These are phyloP conservation scores for Rhynchospora pubera DNA, from an alignment of 176 grass and related monocot genomes.

Conservation along the genomic window DNA sequence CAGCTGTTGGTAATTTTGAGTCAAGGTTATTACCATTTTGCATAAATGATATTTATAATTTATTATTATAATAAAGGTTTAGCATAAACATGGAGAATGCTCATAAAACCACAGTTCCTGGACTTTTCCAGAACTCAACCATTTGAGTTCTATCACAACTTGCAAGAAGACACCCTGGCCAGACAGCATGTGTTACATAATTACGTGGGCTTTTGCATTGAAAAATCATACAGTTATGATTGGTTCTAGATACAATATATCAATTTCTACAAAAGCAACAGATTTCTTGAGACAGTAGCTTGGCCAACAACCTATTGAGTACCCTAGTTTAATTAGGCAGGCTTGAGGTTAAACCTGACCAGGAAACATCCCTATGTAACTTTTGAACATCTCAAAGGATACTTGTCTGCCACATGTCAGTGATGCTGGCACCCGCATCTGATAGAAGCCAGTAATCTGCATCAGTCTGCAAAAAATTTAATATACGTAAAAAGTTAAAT, in stretches of 20 bases:
- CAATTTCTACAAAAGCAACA: not conserved
- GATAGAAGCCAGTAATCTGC: constrained; percentile 87
- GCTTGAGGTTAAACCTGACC: not conserved
- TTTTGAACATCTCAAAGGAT: constrained; percentile 49
- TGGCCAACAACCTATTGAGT: not conserved
- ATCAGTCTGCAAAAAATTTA: constrained; percentile 53
- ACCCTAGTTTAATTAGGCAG: not conserved
- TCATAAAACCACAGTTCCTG: not conserved
- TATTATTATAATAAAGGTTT: constrained; percentile 14
- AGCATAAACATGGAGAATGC: not conserved
- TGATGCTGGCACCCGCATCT: constrained; percentile 54
- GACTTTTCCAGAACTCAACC: not conserved
- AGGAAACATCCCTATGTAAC: not conserved
- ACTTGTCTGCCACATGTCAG: constrained; percentile 77
- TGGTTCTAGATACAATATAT: not conserved
- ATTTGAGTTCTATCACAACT: not conserved
- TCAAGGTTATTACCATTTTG: constrained; percentile 24
- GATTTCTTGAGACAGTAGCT: not conserved
- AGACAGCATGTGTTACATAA: not conserved
- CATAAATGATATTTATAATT: constrained; percentile 3
- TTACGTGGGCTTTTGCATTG: not conserved
- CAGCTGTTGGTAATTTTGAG: constrained; percentile 56
- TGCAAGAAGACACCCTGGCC: not conserved
- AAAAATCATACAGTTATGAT: not conserved
- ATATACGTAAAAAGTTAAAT: not conserved